Evolutionary conservation across 2,329 filamentous ascomycete species (phyloP), one percentile per base, ranked within the genome.

Genomic region (Calonectria pseudoturangicola): DNA sequence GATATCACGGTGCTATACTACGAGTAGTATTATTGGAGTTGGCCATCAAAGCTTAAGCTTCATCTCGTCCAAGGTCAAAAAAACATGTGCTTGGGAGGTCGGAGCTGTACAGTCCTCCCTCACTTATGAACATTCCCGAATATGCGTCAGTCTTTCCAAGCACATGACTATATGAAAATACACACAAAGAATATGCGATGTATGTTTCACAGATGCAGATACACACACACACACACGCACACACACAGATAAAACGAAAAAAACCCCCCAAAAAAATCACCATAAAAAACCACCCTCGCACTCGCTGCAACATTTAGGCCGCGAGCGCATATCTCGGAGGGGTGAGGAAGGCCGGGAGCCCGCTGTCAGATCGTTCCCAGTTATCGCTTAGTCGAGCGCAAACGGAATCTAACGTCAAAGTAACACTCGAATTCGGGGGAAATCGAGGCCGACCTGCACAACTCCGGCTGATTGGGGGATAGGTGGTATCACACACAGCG

Each of bases 341-440:
- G 15, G 33, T 62, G 48, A 51, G 21, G 27, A 13, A 51, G n/a
- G 41, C 62, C 60, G 68, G 68, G 41, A 36, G 50, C 41, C 50
- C 41, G 30, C 63, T 21, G 9, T 25, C 16, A 30, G 25, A n/a
- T 58, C 33, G 15, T 28, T 30, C n/a, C 45, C 39, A 21, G 21
- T 18, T 21, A 48, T 48, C 10, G 10, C 39, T 36, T 36, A 30
- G 13, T 16, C 21, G 62, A 28, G 33, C 25, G 27, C 28, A 54
- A 45, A 43, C 45, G 69, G 69, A 54, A 51, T 60, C 58, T 36
- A 43, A 56, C 13, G 10, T 67, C 45, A 67, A 39, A 43, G 54
- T 54, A 54, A 66, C 33, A 15, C 36, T 15, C 60, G 47, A 27
- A 56, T 39, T 30, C 36, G 45, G 56, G 25, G 36, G 16, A 63